Conservation (phyloP, 2,329 filamentous ascomycete genomes). For the Ceratocystis harringtonii region DNA sequence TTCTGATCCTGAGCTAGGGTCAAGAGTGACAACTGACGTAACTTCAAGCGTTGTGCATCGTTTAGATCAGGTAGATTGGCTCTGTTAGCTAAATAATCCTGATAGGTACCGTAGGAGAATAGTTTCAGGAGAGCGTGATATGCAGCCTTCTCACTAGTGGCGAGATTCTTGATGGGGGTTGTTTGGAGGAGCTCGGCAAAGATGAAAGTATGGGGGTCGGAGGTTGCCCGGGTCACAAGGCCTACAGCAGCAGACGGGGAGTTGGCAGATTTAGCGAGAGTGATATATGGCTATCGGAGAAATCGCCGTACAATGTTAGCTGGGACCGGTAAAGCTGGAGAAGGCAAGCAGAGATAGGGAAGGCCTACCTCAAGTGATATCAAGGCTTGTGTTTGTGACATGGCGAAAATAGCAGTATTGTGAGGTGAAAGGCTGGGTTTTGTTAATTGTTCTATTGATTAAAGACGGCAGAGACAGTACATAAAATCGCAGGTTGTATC, state of each 20-base stretch:
- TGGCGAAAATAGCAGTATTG: constrained; percentile 23
- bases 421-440: background rate
- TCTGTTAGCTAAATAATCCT: constrained; percentile 44
- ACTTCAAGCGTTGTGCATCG: constrained; percentile 62
- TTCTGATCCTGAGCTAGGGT: constrained; percentile 55
- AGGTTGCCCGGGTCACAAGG: constrained; percentile 74
- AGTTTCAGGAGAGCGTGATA: constrained; percentile 64
- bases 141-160: constrained; percentile 30
- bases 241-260: constrained; percentile 75
- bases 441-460: background rate
- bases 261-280: constrained; percentile 70
- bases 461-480: too few species aligned
- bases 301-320: background rate
- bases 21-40: constrained; percentile 79
- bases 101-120: constrained; percentile 86
- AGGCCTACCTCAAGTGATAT: constrained; percentile 46
- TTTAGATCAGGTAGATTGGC: constrained; percentile 52
- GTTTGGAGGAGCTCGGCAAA: constrained; percentile 85
- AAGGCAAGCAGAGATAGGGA: background rate
- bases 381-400: constrained; percentile 60
- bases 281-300: constrained; percentile 64
- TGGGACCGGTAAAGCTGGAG: background rate
- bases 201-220: constrained; percentile 76
- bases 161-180: constrained; percentile 61
- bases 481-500: too few species aligned